Conservation (phyloP, 371 early-diverging fungal genomes). For the Choanephora cucurbitarum region DNA sequence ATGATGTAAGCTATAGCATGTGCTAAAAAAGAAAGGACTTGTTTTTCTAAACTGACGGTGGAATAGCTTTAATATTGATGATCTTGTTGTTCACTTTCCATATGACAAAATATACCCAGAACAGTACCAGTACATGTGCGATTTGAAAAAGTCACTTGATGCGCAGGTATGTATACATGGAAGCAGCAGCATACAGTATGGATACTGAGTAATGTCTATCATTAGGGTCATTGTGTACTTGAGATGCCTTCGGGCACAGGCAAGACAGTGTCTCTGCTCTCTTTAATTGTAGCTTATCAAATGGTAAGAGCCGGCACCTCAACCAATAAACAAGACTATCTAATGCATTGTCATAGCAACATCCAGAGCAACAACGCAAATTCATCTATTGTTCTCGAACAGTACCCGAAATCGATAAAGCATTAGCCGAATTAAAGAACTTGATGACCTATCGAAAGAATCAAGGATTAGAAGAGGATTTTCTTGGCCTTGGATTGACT, state of each 20-base stretch:
- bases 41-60: too few species aligned
- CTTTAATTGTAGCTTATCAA: conserved; percentile 97
- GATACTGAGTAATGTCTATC: too few species aligned
- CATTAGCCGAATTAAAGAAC: conserved; percentile 93
- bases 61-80: conserved; percentile 89
- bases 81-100: conserved; percentile 96
- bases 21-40: too few species aligned
- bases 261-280: conserved; percentile 97
- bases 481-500: conserved; percentile 95
- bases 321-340: too few species aligned
- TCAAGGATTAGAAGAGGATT: conserved; percentile 73
- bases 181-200: too few species aligned
- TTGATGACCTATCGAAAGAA: conserved; percentile 84
- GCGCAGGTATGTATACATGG: conserved; percentile 61
- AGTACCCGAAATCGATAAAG: conserved; percentile 99
- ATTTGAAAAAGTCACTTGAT: conserved; percentile 92
- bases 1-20: too few species aligned
- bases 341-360: too few species aligned
- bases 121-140: conserved; percentile 98
- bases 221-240: conserved; percentile 91
- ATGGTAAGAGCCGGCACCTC: too few species aligned
- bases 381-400: conserved; percentile 99
- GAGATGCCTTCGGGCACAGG: conserved; percentile 99
- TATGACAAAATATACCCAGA: conserved; percentile 99
- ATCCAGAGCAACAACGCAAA: conserved; percentile 88